These are phyloP conservation scores for Kockiozyma suomiensis DNA, from an alignment of 805 yeast genomes.

Conservation along the genomic window DNA sequence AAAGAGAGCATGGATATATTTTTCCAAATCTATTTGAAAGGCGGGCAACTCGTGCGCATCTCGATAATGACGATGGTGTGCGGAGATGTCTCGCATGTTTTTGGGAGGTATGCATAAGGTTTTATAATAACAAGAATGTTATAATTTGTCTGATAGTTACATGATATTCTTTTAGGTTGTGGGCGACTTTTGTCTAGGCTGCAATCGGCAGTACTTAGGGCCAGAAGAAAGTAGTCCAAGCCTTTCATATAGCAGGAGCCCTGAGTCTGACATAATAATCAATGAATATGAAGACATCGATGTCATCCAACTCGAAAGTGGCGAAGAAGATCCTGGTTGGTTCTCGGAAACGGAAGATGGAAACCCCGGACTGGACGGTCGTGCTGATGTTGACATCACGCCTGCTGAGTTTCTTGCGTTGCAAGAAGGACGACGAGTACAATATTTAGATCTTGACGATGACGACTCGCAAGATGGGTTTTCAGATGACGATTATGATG, in stretches of 20 bases:
- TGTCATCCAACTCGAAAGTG: not conserved
- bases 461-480: slow-evolving; percentile 14
- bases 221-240: too few relatives aligned
- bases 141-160: too few relatives aligned
- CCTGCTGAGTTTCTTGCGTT: not conserved
- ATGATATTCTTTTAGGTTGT: not conserved
- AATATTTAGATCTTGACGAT: slow-evolving; percentile 6
- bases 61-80: slow-evolving; percentile 65
- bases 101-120: slow-evolving; percentile 73
- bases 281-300: too few relatives aligned
- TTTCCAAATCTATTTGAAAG: slow-evolving; percentile 53
- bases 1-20: slow-evolving; percentile 41
- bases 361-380: not conserved
- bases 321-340: slow-evolving; percentile 7
- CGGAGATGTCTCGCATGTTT: slow-evolving; percentile 67
- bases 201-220: too few relatives aligned
- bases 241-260: too few relatives aligned
- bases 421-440: not conserved
- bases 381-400: not conserved
- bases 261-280: too few relatives aligned
- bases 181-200: slow-evolving; percentile 34
- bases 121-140: too few relatives aligned
- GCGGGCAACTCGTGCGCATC: slow-evolving; percentile 46
- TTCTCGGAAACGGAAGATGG: slow-evolving; percentile 1
- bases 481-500: not conserved